phyloP scores from a whole-genome alignment of 768 basidiomycete species.

The Trametes villosa region DNA sequence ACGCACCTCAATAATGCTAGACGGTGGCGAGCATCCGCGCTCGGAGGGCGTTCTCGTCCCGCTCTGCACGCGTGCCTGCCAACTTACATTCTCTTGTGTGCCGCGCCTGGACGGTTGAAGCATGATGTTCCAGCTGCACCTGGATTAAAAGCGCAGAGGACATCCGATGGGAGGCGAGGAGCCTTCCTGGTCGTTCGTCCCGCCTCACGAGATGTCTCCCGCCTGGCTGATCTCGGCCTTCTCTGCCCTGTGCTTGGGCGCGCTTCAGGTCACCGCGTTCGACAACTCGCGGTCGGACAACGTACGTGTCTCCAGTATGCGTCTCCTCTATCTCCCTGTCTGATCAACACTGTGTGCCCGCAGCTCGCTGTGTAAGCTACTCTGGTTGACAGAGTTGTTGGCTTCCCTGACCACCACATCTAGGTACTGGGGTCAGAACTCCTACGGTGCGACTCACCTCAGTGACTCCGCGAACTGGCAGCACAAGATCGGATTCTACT shows the following conservation, averaged over 20 bases:
- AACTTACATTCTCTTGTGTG: slow-evolving; percentile 7
- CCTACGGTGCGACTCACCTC: slow-evolving; percentile 53
- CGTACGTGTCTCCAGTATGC: background rate
- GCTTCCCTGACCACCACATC: background rate
- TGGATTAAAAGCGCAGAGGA: slow-evolving; percentile 2
- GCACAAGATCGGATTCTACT: slow-evolving; percentile 52
- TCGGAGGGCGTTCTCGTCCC: slow-evolving; percentile 1
- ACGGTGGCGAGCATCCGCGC: background rate
- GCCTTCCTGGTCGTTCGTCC: background rate
- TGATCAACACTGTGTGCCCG: background rate
- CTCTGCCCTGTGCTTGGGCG: slow-evolving; percentile 6
- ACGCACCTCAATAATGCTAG: slow-evolving; percentile 3
- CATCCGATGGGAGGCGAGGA: background rate
- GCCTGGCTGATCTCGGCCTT: slow-evolving; percentile 12
- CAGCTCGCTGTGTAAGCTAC: slow-evolving; percentile 35
- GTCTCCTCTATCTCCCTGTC: background rate
- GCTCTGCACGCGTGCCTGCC: slow-evolving; percentile 13
- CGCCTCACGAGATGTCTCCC: slow-evolving; percentile 5
- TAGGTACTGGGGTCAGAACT: slow-evolving; percentile 63
- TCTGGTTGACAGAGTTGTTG: background rate
- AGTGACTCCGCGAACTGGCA: slow-evolving; percentile 51
- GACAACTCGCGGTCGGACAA: slow-evolving; percentile 23
- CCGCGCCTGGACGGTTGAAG: background rate
- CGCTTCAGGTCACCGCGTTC: slow-evolving; percentile 8
- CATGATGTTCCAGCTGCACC: background rate